Base-by-base conservation (phyloP, 176 grass and related monocot species). In the Puya raimondii region DNA sequence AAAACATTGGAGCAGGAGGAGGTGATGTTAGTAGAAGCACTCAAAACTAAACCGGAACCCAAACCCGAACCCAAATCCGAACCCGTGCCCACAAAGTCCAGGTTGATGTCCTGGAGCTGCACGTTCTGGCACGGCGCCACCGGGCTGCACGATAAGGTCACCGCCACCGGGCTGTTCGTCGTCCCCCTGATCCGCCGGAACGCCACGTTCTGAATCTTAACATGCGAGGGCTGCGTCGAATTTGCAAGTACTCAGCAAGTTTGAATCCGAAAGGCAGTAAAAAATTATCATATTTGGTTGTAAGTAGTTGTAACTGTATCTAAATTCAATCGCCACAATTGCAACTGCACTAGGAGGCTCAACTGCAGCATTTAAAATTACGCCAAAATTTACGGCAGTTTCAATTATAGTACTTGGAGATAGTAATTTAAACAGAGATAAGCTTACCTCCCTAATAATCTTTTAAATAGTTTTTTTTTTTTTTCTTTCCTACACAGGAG, bases 111-210 rank as follows among this genome's bases (percentile, higher is more conserved):
- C 18, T 74, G 47, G 27, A 84, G 23, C 10, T 65, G 58, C 5
- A 84, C 65, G 23, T 74, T 74, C 54, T 79, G 12, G n/a, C 81
- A 84, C 1, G 70, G 76, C 47, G 23, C 64, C 2, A 48, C 23
- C 14, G 61, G 4, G 67, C 81, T 84, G 65, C 81, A 84, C 17
- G 20, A 2, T 3, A 84, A 25, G 1, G 48, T 79, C 47, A 84
- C 81, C 0, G 81, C 76, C 20, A 54, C 48, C 1, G 63, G 11
- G 13, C 51, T 73, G 14, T 70, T 74, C n/a, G 76, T 64, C 7
- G 81, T 84, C 10, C 81, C 81, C 47, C 2, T 72, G 10, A 84
- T 74, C 14, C 70, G 65, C 2, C 54, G 52, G 50, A 70, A 84
- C 16, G 9, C 18, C 27, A 84, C 72, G 48, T 84, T 53, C 0